Base-by-base conservation (phyloP, 2,329 filamentous ascomycete species). In the Monosporascus sp. region DNA sequence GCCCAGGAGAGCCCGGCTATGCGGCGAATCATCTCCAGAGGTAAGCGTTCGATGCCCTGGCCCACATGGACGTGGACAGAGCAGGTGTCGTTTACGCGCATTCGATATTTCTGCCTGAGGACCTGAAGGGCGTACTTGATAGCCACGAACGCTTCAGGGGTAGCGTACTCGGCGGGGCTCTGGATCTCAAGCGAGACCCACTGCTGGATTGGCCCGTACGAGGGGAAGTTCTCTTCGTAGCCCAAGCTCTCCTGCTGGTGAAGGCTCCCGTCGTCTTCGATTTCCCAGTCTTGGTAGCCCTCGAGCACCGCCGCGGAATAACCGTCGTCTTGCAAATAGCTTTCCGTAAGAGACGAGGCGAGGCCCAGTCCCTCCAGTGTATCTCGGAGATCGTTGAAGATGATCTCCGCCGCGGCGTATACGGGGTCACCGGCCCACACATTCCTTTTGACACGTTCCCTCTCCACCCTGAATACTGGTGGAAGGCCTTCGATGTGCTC, bases 51-150 rank as follows among this genome's bases (percentile, higher is more conserved):
- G 4, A 5, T 9, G 0, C 54, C 53, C 38, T 57, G 50, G 6
- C 60, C 62, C 3, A 63, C 58, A 16, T 65, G 63, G 19, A 65
- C 62, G 14, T 64, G 62, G 1, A 65, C 17, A 0, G 57, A 62
- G 8, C 60, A 63, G 0, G 57, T 47, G 0, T 16, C 0, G 37
- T 63, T 64, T 0, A 57, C 46, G 1, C 16, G n/a, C 6, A 58
- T 54, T 7, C 60, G 49, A 46, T 52, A 62, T 8, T 48, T 49
- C 2, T 17, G 27, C 0, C 19, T 31, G 3, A 63, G n/a, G 14
- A 58, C n/a, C 14, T 50, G n/a, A 11, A 58, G 45, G n/a, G 26
- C 55, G 27, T 58, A 57, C 6, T 55, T 4, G 35, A 62, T 40
- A 11, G 20, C 44, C 19, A 52, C 44, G 40, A 57, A 62, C 14